Base-by-base conservation (phyloP, 225 moss, liverwort and hornwort species). In the Pseudisothecium myosuroides region DNA sequence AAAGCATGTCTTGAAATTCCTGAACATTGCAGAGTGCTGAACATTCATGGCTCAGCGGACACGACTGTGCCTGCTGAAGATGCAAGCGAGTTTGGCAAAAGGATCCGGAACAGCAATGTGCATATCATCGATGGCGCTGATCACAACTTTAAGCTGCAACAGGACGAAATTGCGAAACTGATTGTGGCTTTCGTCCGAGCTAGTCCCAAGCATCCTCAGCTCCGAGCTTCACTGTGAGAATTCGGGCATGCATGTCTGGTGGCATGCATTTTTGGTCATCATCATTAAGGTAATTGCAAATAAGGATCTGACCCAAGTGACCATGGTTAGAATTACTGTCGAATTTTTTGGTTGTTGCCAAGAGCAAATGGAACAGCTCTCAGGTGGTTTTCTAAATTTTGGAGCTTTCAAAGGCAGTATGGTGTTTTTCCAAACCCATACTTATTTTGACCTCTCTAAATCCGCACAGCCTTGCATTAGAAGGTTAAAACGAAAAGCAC, bases 11-110 rank as follows among this genome's bases (percentile, higher is more conserved):
- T 93, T 56, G 89, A 81, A 41, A 89, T 94, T 91, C 92, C 92
- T 21, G 66, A 90, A 37, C 81, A 62, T 45, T 93, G 95, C 87
- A 93, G 94, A 92, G 98, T 98, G 80, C 89, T 98, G 47, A 98
- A 93, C 45, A 78, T 98, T 63, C 98, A 98, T 89, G 98, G 98
- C 85, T 92, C 93, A 22, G 92, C 29, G 50, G 96, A 98, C 76
- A 92, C 96, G 89, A 90, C 92, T 69, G 96, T 97, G 79, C 80
- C 93, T 19, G 63, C 69, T 64, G 90, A 85, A 78, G 91, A 96
- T 78, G 96, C 91, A 3, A 26, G 89, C 14, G 94, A 95, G 83
- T 98, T 97, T 92, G 93, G 93, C 76, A 90, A 89, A 71, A 91
- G 92, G 83, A 96, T 98, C 72, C 92, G 88, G 56, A 97, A 96